phyloP scores from a whole-genome alignment of 805 yeast species.

The Metschnikowia lochheadii region DNA sequence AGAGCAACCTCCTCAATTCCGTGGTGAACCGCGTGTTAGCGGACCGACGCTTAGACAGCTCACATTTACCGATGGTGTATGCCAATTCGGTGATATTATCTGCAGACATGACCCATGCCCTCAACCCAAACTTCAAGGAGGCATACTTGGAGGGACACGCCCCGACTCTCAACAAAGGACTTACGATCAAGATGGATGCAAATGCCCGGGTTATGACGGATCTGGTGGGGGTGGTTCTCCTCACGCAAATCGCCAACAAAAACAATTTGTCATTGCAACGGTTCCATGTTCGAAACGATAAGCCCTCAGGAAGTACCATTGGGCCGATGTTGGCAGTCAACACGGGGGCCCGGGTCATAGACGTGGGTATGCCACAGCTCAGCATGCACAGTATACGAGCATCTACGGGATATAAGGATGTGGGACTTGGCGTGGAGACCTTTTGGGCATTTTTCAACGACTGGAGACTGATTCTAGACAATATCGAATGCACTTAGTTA shows the following conservation, averaged over 20 bases:
- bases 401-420: conserved; percentile 36
- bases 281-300: conserved; percentile 40
- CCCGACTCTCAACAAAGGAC: conserved; percentile 39
- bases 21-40: conserved; percentile 16
- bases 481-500: conserved; percentile 9
- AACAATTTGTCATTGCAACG: conserved; percentile 29
- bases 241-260: conserved; percentile 22
- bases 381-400: conserved; percentile 42
- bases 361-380: conserved; percentile 40
- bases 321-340: conserved; percentile 38
- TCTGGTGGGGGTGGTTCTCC: conserved; percentile 24
- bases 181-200: conserved; percentile 34
- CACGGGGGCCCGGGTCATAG: conserved; percentile 36
- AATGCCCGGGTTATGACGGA: conserved; percentile 39
- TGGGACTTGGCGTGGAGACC: conserved; percentile 33
- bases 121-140: conserved; percentile 38
- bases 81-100: conserved; percentile 36
- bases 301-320: conserved; percentile 41
- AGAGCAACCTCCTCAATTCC: conserved; percentile 29
- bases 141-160: conserved; percentile 30
- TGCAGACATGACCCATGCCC: conserved; percentile 42
- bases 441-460: conserved; percentile 29
- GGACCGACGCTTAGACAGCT: conserved; percentile 4
- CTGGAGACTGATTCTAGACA: conserved; percentile 19
- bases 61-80: conserved; percentile 14